Conservation (phyloP, 148 eudicot species). For the Salicornia ramosissima region DNA sequence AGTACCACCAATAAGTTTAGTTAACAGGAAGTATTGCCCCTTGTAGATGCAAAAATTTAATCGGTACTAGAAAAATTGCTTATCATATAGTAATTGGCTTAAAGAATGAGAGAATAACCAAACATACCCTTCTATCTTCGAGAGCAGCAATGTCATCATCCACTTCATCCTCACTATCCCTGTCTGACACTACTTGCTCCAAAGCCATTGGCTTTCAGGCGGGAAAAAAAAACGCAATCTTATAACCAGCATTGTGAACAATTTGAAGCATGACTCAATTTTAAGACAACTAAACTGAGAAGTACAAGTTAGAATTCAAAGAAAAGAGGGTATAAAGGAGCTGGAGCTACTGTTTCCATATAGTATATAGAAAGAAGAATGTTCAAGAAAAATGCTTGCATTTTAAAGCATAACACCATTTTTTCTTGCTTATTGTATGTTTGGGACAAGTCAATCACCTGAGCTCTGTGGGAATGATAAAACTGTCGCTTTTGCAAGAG, state of each 20-base stretch:
- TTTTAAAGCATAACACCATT: too few species aligned
- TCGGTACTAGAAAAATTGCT: neutral
- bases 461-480: conserved; percentile 97
- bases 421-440: too few species aligned
- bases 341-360: neutral
- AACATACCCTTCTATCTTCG: conserved; percentile 92
- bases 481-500: conserved; percentile 86
- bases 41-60: neutral
- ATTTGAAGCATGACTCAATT: conserved; percentile 3
- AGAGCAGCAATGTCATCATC: conserved; percentile 82
- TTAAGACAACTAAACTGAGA: neutral
- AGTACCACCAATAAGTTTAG: neutral
- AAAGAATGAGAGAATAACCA: conserved; percentile 7
- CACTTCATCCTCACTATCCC: conserved; percentile 96
- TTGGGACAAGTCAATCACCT: too few species aligned
- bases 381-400: too few species aligned
- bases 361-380: too few species aligned
- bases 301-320: neutral
- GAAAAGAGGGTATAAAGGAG: neutral
- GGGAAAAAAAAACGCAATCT: conserved; percentile 16
- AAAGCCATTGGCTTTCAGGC: conserved; percentile 71
- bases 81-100: neutral
- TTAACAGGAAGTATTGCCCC: neutral
- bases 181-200: conserved; percentile 86
- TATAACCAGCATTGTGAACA: conserved; percentile 7